Percentiles rank a stretch among this genome's conserved stretches.
Evolutionary conservation across 352 stramenopile species (phyloP).

Genomic region (Bremia lactucae): DNA sequence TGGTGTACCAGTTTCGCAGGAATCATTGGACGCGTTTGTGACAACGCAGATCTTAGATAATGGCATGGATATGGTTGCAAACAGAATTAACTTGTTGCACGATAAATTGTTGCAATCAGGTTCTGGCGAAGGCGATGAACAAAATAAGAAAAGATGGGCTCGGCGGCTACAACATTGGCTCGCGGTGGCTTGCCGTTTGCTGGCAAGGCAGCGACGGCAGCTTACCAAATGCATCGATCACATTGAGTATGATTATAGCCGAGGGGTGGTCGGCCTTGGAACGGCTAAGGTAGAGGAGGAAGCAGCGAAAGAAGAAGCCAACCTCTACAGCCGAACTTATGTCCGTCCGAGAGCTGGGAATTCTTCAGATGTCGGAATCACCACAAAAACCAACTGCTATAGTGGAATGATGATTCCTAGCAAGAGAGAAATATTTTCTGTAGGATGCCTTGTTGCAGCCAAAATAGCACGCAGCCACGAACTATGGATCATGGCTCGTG

Average conservation of each 20-base stretch:
- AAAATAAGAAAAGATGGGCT: slow-evolving; percentile 36
- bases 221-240: slow-evolving; percentile 37
- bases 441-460: slow-evolving; percentile 52
- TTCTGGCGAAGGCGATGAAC: slow-evolving; percentile 9
- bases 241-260: slow-evolving; percentile 42
- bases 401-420: slow-evolving; percentile 10
- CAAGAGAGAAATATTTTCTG: slow-evolving; percentile 31
- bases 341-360: slow-evolving; percentile 12
- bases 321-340: slow-evolving; percentile 27
- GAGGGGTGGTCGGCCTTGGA: slow-evolving; percentile 21
- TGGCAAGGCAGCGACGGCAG: slow-evolving; percentile 44
- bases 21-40: slow-evolving; percentile 53
- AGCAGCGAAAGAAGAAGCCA: slow-evolving; percentile 14
- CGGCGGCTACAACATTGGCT: slow-evolving; percentile 57
- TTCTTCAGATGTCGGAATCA: slow-evolving; percentile 1
- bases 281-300: slow-evolving; percentile 10
- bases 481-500: slow-evolving; percentile 88
- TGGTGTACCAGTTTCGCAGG: slow-evolving; percentile 28
- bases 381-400: slow-evolving; percentile 7
- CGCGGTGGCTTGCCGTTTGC: slow-evolving; percentile 38
- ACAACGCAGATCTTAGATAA: slow-evolving; percentile 75
- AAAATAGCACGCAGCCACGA: slow-evolving; percentile 72
- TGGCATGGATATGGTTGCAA: slow-evolving; percentile 52
- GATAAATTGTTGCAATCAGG: slow-evolving; percentile 33
- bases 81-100: slow-evolving; percentile 55